Evolutionary conservation across 345 rosid species (phyloP), one percentile per base, ranked within the genome.

Genomic region (Erucastrum elatum): DNA sequence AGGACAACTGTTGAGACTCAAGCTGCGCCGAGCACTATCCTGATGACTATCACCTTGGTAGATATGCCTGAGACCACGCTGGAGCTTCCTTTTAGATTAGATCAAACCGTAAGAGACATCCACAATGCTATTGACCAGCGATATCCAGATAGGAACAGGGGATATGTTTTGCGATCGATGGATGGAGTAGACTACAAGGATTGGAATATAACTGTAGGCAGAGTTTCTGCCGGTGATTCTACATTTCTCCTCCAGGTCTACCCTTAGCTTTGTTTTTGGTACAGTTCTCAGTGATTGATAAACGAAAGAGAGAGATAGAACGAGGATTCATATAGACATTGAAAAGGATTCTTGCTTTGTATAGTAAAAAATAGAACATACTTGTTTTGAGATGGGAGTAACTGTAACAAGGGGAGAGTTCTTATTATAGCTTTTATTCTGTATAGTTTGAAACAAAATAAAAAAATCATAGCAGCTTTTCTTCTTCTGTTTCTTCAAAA

Each of bases 321-420:
- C 13, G 56, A n/a, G 6, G 55, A 62, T 35, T 64, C 55, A 70
- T 51, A 70, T 61, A 51, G 75, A 49, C 39, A 34, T 61, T 34
- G 64, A 64, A 26, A 34, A 69, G 25, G 56, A 51, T 35, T 68
- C 6, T 69, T 35, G 49, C 8, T 6, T 70, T 77, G 71, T 64
- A 64, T 11, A 71, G 26, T 10, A 35, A 35, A 15, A 8, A 29
- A 8, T 29, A 60, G 29, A 4, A 69, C 4, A 8, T 70, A 55
- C 49, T 53, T 64, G 64, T 67, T 31, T 11, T 68, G 39, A 15
- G 31, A 70, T 64, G 39, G 56, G 71, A 77, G 53, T n/a, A n/a
- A n/a, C n/a, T n/a, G n/a, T n/a, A n/a, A n/a, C n/a, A n/a, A 64
- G 62, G 30, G 46, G 72, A 65, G 58, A 30, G 21, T 71, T 69